These are phyloP conservation scores for Exophiala sp. DNA, from an alignment of 2,329 filamentous ascomycete genomes.

Conservation along the genomic window DNA sequence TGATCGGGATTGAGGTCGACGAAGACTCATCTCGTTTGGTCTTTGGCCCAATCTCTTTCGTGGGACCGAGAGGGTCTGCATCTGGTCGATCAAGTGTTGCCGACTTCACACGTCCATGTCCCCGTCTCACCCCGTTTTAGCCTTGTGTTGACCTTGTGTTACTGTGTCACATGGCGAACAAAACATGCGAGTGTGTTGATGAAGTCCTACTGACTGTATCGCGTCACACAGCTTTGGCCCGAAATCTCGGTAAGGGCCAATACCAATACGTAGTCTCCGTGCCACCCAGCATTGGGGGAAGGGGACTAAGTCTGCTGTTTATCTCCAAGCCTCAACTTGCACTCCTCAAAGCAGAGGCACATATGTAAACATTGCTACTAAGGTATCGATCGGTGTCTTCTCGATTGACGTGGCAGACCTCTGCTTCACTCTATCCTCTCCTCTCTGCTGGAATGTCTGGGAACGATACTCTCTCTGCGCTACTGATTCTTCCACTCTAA, in stretches of 20 bases:
- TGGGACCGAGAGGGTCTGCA: neutral
- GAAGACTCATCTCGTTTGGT: neutral
- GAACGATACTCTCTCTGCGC: neutral
- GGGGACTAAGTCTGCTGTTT: neutral
- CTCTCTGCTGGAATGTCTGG: neutral
- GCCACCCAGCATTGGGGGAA: too few species aligned
- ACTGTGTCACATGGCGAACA: neutral
- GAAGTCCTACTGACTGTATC: neutral
- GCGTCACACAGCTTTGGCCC: neutral
- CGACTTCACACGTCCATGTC: neutral
- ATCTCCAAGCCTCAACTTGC: neutral
- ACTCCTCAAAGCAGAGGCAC: neutral
- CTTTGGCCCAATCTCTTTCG: too few species aligned
- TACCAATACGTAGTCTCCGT: too few species aligned
- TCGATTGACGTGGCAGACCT: too few species aligned
- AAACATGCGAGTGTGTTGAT: neutral
- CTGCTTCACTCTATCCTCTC: too few species aligned
- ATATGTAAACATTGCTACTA: neutral
- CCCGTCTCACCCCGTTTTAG: neutral
- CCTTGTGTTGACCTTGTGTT: neutral
- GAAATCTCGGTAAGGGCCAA: neutral
- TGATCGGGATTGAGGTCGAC: too few species aligned
- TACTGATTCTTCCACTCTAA: slow-evolving; percentile 47
- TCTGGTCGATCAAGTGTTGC: neutral
- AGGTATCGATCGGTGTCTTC: neutral